Evolutionary conservation across 257 asterid species (phyloP), one percentile per base, ranked within the genome.

Genomic region (Vinca minor): DNA sequence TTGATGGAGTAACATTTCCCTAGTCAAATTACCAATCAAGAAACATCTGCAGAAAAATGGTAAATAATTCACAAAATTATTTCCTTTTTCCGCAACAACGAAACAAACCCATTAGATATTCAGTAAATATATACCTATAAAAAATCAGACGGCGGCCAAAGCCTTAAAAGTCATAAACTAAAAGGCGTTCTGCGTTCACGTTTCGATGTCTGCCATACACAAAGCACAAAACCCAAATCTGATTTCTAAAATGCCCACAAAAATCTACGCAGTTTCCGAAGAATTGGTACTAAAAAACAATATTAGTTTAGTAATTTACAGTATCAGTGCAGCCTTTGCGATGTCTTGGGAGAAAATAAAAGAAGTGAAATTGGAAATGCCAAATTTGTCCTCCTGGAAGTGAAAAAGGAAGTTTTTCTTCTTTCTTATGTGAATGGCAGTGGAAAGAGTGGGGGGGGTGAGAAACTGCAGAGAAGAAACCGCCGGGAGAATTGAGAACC

Each of bases 151-250:
- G 74, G 68, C 60, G 49, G 41, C 65, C 68, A 39, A 64, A 47
- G 41, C 55, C 70, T n/a, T n/a, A n/a, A n/a, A n/a, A 66, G 50
- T 34, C 66, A 70, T n/a, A n/a, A n/a, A n/a, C n/a, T n/a, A n/a
- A n/a, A n/a, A n/a, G n/a, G n/a, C n/a, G n/a, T n/a, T n/a, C n/a
- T n/a, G n/a, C n/a, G n/a, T 63, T 73, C 88, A 80, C 83, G 85
- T 77, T 82, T 57, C 58, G 23, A 20, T 84, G 87, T 82, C 82
- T 68, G 88, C 95, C 71, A 23, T n/a, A 76, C 50, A 69, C 84
- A 68, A 46, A 82, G 80, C 84, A 83, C 82, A 70, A 34, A 62
- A 47, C 32, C 20, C n/a, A 48, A 56, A 53, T 31, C 38, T 13
- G 66, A 58, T 53, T 39, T 56, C 69, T 41, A 57, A 68, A 46